Evolutionary conservation across 2,329 filamentous ascomycete genomes (phyloP).

Genomic region (Ceratocystis ficicola): DNA sequence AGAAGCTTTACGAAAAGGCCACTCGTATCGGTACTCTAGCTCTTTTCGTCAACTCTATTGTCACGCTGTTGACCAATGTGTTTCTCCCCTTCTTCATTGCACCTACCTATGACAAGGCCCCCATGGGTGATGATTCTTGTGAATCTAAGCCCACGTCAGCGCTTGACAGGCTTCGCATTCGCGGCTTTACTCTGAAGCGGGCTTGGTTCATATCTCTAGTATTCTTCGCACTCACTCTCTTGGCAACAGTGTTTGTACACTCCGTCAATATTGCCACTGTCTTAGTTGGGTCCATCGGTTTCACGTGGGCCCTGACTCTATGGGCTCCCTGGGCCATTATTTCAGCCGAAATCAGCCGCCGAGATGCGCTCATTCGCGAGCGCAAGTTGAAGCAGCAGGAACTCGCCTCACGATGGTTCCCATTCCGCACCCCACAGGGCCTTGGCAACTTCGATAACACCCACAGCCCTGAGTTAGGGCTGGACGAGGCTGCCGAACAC

Average conservation of each 20-base stretch:
- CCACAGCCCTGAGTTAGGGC: slow-evolving; percentile 27
- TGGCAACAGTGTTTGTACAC: slow-evolving; percentile 66
- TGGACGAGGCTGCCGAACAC: slow-evolving; percentile 45
- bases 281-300: slow-evolving; percentile 68
- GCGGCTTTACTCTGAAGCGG: slow-evolving; percentile 72
- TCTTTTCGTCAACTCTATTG: slow-evolving; percentile 74
- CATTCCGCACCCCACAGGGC: slow-evolving; percentile 18
- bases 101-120: slow-evolving; percentile 52
- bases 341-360: slow-evolving; percentile 76
- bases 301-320: slow-evolving; percentile 83
- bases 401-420: slow-evolving; percentile 20
- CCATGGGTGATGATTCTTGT: slow-evolving; percentile 11
- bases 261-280: slow-evolving; percentile 60
- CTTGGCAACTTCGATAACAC: slow-evolving; percentile 19
- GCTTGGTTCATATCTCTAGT: slow-evolving; percentile 78
- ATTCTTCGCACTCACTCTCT: slow-evolving; percentile 73
- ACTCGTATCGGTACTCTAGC: slow-evolving; percentile 84
- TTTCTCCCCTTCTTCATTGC: slow-evolving; percentile 76
- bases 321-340: slow-evolving; percentile 97
- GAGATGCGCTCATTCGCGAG: slow-evolving; percentile 49
- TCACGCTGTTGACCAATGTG: slow-evolving; percentile 70
- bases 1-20: slow-evolving; percentile 68
- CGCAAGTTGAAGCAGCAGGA: slow-evolving; percentile 27
- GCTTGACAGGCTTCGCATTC: slow-evolving; percentile 58
- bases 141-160: slow-evolving; percentile 29